These are phyloP conservation scores for Hygrophorus russula DNA, from an alignment of 768 basidiomycete genomes.

Conservation along the genomic window DNA sequence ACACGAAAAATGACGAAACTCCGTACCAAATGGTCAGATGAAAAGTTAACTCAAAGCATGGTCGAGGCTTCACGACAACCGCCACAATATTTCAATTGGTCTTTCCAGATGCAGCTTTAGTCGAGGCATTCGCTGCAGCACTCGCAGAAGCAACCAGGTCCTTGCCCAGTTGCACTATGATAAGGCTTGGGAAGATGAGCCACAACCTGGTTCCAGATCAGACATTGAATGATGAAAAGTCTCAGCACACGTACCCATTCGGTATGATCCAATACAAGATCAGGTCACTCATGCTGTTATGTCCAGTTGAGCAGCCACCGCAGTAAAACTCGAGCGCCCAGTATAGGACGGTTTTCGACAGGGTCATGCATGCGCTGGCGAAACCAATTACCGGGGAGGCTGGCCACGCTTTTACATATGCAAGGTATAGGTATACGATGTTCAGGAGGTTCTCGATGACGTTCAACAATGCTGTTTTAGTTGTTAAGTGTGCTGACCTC, in stretches of 20 bases:
- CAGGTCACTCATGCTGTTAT: constrained; percentile 46
- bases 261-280: constrained; percentile 62
- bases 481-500: not conserved
- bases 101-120: constrained; percentile 10
- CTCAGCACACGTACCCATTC: constrained; percentile 47
- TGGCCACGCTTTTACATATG: constrained; percentile 49
- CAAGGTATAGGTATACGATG: constrained; percentile 63
- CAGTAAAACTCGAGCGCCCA: constrained; percentile 73
- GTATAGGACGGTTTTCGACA: constrained; percentile 82
- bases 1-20: not conserved
- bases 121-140: constrained; percentile 12
- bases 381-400: constrained; percentile 70
- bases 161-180: constrained; percentile 47
- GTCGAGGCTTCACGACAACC: not conserved
- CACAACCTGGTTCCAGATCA: constrained; percentile 42
- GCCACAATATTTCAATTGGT: not conserved
- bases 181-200: constrained; percentile 59
- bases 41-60: no score
- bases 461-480: constrained; percentile 56
- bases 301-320: constrained; percentile 60
- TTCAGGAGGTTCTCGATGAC: constrained; percentile 71
- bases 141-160: constrained; percentile 43
- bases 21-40: no score
- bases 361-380: constrained; percentile 60
- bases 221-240: not conserved